Percentiles rank a stretch among this genome's conserved stretches.
These are phyloP conservation scores for Keithomyces neogunnii DNA, from an alignment of 2,329 filamentous ascomycete genomes.

Conservation along the genomic window DNA sequence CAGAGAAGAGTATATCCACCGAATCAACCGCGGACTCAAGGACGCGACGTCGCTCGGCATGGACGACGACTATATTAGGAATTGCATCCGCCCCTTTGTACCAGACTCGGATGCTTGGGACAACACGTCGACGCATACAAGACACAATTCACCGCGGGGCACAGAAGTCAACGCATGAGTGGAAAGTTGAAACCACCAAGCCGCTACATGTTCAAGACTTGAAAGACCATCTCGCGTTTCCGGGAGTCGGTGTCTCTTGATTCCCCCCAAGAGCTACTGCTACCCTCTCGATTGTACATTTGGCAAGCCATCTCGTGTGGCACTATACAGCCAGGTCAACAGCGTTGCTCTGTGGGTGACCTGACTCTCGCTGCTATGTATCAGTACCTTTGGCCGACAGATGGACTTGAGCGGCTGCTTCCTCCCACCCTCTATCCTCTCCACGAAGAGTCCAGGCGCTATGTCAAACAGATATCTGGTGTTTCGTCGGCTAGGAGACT, in stretches of 20 bases:
- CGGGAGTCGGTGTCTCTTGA: no score
- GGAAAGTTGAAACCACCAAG: neutral
- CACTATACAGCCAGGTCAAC: slow-evolving; percentile 21
- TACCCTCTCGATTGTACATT: neutral
- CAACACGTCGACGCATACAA: neutral
- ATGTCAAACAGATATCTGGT: slow-evolving; percentile 28
- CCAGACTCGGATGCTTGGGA: slow-evolving; percentile 13
- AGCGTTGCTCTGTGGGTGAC: slow-evolving; percentile 22
- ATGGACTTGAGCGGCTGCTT: slow-evolving; percentile 24
- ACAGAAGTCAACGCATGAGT: neutral
- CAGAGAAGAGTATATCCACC: slow-evolving; percentile 30
- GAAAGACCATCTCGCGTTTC: neutral
- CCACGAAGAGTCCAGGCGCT: slow-evolving; percentile 28
- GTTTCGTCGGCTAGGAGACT: slow-evolving; percentile 19
- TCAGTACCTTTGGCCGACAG: slow-evolving; percentile 24
- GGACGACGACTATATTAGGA: slow-evolving; percentile 25
- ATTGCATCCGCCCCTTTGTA: slow-evolving; percentile 28
- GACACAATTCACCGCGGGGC: neutral
- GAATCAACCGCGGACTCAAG: slow-evolving; percentile 28
- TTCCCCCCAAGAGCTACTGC: neutral
- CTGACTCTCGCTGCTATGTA: slow-evolving; percentile 19
- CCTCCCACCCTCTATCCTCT: slow-evolving; percentile 24
- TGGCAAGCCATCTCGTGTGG: neutral
- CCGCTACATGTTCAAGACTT: neutral
- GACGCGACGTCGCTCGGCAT: slow-evolving; percentile 28